Percentiles rank a stretch among this genome's conserved stretches.
phyloP scores from a whole-genome alignment of 2,329 filamentous ascomycete genomes.

The Colletotrichum lindemuthianum region DNA sequence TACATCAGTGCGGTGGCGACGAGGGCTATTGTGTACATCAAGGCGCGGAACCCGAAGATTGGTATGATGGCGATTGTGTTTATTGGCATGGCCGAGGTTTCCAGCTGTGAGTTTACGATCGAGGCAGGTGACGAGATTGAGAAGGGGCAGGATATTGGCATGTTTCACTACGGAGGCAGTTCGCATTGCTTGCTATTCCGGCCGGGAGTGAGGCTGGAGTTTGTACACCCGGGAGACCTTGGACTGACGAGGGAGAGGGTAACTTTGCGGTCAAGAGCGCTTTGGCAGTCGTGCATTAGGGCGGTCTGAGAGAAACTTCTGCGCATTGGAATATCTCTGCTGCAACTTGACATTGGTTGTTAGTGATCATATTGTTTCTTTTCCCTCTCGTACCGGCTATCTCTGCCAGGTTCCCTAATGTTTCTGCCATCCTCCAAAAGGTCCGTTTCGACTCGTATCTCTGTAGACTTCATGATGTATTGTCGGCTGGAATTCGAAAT shows the following conservation, averaged over 20 bases:
- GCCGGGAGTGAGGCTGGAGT: slow-evolving; percentile 59
- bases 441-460: not conserved
- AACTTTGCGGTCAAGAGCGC: slow-evolving; percentile 21
- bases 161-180: slow-evolving; percentile 85
- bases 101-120: slow-evolving; percentile 76
- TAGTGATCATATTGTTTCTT: too few relatives aligned
- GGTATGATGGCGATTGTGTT: slow-evolving; percentile 77
- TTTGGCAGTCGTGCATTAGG: not conserved
- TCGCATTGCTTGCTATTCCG: slow-evolving; percentile 76
- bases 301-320: too few relatives aligned
- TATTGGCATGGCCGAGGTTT: slow-evolving; percentile 82
- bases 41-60: slow-evolving; percentile 74
- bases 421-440: too few relatives aligned
- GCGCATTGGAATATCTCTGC: too few relatives aligned
- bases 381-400: too few relatives aligned
- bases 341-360: too few relatives aligned
- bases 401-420: too few relatives aligned
- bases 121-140: slow-evolving; percentile 70
- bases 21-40: slow-evolving; percentile 74
- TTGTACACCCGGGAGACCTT: slow-evolving; percentile 1
- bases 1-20: slow-evolving; percentile 76
- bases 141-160: slow-evolving; percentile 78
- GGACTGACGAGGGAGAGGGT: not conserved
- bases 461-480: not conserved
- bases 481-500: not conserved